A percentile compares a stretch with the other conserved stretches of the same genome.
Evolutionary conservation across 192 early-diverging fungal genomes (phyloP).

Genomic region (Coemansia sp.): DNA sequence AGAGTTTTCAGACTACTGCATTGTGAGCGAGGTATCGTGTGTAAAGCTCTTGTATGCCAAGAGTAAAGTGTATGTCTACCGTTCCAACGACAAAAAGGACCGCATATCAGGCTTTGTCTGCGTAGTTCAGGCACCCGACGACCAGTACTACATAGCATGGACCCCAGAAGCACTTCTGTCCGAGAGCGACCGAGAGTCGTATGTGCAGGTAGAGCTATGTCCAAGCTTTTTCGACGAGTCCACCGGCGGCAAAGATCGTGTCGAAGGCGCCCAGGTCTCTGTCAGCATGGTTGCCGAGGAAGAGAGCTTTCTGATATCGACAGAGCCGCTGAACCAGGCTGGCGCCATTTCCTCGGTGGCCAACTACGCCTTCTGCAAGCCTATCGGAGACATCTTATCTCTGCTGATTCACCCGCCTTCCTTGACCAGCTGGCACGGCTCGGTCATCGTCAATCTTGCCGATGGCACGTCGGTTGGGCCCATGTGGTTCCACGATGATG

Average conservation of each 20-base stretch:
- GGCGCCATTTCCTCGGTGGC: constrained; percentile 41
- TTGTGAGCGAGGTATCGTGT: constrained; percentile 47
- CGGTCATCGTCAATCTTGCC: constrained; percentile 64
- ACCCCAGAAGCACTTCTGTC: constrained; percentile 68
- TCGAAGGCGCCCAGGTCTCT: constrained; percentile 25
- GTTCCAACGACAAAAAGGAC: constrained; percentile 60
- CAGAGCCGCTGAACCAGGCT: constrained; percentile 38
- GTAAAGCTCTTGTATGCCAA: constrained; percentile 66
- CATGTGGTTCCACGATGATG: constrained; percentile 78
- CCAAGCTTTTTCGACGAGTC: constrained; percentile 42
- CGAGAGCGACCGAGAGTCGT: constrained; percentile 61
- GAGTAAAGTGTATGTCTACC: constrained; percentile 75
- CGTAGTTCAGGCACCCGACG: constrained; percentile 61
- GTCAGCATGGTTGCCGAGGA: constrained; percentile 40
- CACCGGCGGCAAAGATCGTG: not conserved
- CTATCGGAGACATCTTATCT: constrained; percentile 61
- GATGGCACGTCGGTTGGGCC: constrained; percentile 66
- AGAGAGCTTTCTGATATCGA: constrained; percentile 41
- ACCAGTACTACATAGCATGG: constrained; percentile 70
- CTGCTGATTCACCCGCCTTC: constrained; percentile 67
- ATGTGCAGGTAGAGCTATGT: constrained; percentile 62
- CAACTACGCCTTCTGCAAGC: constrained; percentile 66
- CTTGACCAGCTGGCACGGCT: constrained; percentile 70
- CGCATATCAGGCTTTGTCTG: constrained; percentile 70
- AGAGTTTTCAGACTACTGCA: constrained; percentile 56